These are phyloP conservation scores for Penicillium subrubescens DNA, from an alignment of 495 filamentous ascomycete genomes.

Conservation along the genomic window DNA sequence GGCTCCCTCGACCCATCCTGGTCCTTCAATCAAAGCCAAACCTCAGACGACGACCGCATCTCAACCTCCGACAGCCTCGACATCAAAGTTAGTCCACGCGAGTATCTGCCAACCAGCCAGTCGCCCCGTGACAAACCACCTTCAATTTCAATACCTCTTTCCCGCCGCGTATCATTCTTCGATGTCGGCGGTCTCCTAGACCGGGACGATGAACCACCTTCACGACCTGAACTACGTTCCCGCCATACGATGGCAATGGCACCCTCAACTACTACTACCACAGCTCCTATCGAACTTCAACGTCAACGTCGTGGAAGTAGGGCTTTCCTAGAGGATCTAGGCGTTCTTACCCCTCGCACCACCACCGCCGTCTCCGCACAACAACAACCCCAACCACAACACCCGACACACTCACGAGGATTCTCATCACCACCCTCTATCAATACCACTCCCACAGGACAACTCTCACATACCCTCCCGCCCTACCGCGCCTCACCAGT, in stretches of 20 bases:
- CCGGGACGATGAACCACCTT: slow-evolving; percentile 19
- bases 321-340: slow-evolving; percentile 60
- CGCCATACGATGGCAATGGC: slow-evolving; percentile 4
- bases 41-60: slow-evolving; percentile 29
- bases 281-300: background rate
- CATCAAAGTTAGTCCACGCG: slow-evolving; percentile 38
- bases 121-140: slow-evolving; percentile 21
- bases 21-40: slow-evolving; percentile 31
- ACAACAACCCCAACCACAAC: background rate
- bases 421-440: slow-evolving; percentile 8
- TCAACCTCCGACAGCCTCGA: slow-evolving; percentile 39
- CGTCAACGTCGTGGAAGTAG: slow-evolving; percentile 47
- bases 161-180: slow-evolving; percentile 64
- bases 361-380: slow-evolving; percentile 3
- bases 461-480: slow-evolving; percentile 17
- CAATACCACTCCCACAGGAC: background rate
- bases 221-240: slow-evolving; percentile 17
- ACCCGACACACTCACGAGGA: background rate
- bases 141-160: slow-evolving; percentile 14
- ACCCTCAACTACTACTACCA: background rate
- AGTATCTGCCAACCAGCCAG: slow-evolving; percentile 39
- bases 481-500: slow-evolving; percentile 29
- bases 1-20: slow-evolving; percentile 35
- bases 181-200: slow-evolving; percentile 69
- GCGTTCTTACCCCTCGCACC: slow-evolving; percentile 36